phyloP scores from a whole-genome alignment of 352 stramenopile genomes.

The Globisporangium cederbergense region DNA sequence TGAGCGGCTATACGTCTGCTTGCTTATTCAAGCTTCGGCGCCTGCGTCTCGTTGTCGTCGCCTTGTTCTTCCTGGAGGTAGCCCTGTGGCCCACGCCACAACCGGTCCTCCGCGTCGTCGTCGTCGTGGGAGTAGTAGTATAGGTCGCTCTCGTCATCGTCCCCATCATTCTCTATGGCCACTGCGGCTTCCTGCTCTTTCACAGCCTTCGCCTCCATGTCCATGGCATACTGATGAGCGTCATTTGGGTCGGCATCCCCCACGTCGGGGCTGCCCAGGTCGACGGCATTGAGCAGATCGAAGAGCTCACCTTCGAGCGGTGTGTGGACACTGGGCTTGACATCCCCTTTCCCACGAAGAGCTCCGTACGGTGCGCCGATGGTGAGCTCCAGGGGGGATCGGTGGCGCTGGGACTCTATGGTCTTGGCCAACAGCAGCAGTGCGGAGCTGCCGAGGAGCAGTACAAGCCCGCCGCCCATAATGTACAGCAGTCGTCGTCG shows the following conservation, averaged over 20 bases:
- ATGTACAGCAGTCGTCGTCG: constrained; percentile 3
- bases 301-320: constrained; percentile 3
- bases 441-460: constrained; percentile 8
- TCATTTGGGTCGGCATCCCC: constrained; percentile 15
- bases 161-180: neutral
- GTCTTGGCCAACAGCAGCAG: constrained; percentile 1
- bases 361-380: constrained; percentile 15
- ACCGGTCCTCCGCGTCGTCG: constrained; percentile 1
- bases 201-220: neutral
- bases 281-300: neutral
- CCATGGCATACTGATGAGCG: neutral
- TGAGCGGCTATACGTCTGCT: neutral
- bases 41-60: too few relatives aligned
- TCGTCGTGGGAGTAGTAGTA: constrained; percentile 3
- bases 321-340: constrained; percentile 12
- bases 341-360: constrained; percentile 13
- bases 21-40: neutral
- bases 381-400: constrained; percentile 13
- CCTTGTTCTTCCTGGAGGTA: constrained; percentile 4
- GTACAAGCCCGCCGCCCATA: neutral
- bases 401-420: constrained; percentile 4
- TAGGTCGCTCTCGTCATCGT: constrained; percentile 9
- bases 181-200: neutral
- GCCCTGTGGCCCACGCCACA: neutral
- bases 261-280: neutral